A percentile compares a stretch with the other conserved stretches of the same genome.
phyloP scores from a whole-genome alignment of 305 asterid species.

The Salvia sclarea region DNA sequence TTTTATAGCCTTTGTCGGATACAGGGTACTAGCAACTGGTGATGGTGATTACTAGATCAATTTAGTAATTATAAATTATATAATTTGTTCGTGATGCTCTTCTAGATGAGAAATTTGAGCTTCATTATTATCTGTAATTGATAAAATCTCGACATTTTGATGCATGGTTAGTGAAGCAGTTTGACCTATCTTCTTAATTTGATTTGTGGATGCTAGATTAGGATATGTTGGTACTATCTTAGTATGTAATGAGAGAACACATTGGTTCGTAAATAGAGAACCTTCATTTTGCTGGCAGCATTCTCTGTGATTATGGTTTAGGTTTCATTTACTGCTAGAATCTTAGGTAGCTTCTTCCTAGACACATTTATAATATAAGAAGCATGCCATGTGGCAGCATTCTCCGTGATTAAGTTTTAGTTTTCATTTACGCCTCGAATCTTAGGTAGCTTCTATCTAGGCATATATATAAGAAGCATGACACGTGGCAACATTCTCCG shows the following conservation, averaged over 20 bases:
- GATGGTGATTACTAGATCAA: background rate
- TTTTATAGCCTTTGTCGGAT: constrained; percentile 17
- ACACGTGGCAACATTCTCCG: background rate
- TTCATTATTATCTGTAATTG: constrained; percentile 20
- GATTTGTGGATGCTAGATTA: background rate
- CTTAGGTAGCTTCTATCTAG: too few species aligned
- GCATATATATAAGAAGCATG: too few species aligned
- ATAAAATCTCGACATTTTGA: background rate
- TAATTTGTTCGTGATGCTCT: constrained; percentile 8
- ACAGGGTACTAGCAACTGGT: background rate
- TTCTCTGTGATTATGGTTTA: background rate
- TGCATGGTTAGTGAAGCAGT: constrained; percentile 11
- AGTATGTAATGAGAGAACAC: constrained; percentile 1
- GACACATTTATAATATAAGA: constrained; percentile 16
- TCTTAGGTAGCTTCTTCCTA: background rate
- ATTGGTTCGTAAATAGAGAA: background rate
- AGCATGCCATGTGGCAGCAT: background rate
- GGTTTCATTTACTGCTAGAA: background rate
- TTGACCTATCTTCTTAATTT: constrained; percentile 11
- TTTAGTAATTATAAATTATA: background rate
- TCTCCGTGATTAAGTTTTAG: too few species aligned
- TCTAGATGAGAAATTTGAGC: constrained; percentile 5
- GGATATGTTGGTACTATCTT: constrained; percentile 5
- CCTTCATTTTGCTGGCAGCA: constrained; percentile 9
- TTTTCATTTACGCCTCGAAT: too few species aligned